Evolutionary conservation across 163 green algal species (phyloP), one percentile per base, ranked within the genome.

Genomic region (Coccomyxa subellipsoidea): DNA sequence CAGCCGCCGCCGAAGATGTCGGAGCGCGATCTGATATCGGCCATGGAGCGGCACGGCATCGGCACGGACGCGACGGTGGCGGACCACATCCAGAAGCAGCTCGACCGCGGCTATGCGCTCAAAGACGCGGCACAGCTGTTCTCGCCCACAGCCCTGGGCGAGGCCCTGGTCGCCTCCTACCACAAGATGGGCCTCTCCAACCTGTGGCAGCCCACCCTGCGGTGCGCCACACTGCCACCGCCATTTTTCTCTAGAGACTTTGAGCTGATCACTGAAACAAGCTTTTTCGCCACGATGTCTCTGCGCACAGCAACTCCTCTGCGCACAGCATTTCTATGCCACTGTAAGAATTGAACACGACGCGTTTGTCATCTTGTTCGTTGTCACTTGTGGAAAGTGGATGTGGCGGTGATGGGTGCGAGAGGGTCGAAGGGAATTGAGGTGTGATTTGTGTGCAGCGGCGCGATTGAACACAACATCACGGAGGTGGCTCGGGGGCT

Each of bases 41-140:
- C 92, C 15, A 99, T 99, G 96, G 96, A 99, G 80, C 81, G 87
- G 54, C 82, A 97, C 81, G 94, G 95, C 80, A 99, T 99, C 82
- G 96, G 96, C 38, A 99, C 96, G 4, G 96, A 99, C 85, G 96
- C 96, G 7, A 99, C 96, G 1, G 94, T 98, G 73, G 94, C 95
- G 27, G 94, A 99, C 83, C 96, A 99, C 91, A 99, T 99, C 78
- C 83, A 93, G 83, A 97, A 96, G 84, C 95, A 97, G 90, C 80
- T 96, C 78, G 88, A 93, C n/a, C 77, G 89, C 3, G 81, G 85
- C 18, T 93, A 93, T 70, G 88, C 87, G 18, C 39, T 40, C 40
- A 90, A 92, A 76, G 84, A 91, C 40, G 80, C 40, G 7, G 82
- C 69, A 23, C 77, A 94, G 80, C 86, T 86, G 0, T 98, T 98